Base-by-base conservation (phyloP, 2,329 filamentous ascomycete genomes). In the Colletotrichum sp. region DNA sequence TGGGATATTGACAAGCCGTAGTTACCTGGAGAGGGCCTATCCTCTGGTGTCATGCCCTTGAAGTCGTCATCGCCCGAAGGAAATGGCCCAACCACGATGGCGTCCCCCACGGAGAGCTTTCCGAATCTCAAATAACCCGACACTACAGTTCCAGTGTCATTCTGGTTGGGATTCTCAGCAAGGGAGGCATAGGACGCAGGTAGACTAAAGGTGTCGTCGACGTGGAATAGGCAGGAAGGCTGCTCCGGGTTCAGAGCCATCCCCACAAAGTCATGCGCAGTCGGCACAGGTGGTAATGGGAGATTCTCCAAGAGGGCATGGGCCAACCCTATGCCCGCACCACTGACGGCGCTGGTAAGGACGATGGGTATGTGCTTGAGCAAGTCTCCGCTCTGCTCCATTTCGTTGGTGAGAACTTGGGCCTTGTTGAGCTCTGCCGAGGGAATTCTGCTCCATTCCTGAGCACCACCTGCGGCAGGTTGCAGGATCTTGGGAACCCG, bases 161-260 rank as follows among this genome's bases (percentile, higher is more conserved):
- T 83, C 61, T 87, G 82, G 79, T 77, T 77, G 79, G 71, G 68
- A n/a, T 77, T 83, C 39, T 82, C 83, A 4, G 86, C 83, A 18
- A 84, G 82, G n/a, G 86, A 83, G 6, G 90, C 87, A 77, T 92
- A 92, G 2, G 92, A 91, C 1, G 91, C 90, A 2, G 93, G 91
- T 16, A 96, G 90, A 74, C 91, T 94, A 83, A 98, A 99, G 2
- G 96, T 92, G 79, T 98, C 96, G 82, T 99, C 96, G 28, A 99
- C 91, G 81, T 98, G 94, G 81, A 99, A 99, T 3, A 98, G 86
- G 39, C 91, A 91, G 6, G 87, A 86, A 3, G 92, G 91, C 71
- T 91, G 89, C 74, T 92, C 88, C 1, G 91, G 91, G 74, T 92
- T 92, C 69, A 92, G 81, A 3, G 86, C 87, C 57, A 86, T 86